Base-by-base conservation (phyloP, 805 yeast genomes). In the Ogataea siamensis region DNA sequence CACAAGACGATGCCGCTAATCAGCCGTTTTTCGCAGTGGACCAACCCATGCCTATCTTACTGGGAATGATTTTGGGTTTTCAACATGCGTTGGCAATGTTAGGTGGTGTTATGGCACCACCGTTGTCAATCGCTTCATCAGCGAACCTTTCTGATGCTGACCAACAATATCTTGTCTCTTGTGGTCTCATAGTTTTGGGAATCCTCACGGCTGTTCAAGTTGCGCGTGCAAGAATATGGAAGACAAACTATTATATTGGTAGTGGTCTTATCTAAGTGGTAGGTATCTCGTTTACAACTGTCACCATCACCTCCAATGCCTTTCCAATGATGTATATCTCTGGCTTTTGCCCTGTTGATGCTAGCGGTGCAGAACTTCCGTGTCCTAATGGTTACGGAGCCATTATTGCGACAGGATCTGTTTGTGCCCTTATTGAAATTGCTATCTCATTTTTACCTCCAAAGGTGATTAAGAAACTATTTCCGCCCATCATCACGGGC, bases 341-440 rank as follows among this genome's bases (percentile, higher is more conserved):
- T 30, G 95, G 94, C 7, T 64, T 58, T 32, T 86, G 96, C 63
- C 80, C 83, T 1, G 48, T 58, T 4, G 80, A 66, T 22, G 70
- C 71, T 3, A 81, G 76, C 45, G 96, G 96, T 4, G 76, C 72
- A 5, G 48, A 62, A 7, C 69, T 84, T 36, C 74, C 96, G 5
- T 88, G 96, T 65, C 93, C 94, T 7, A 85, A 83, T 42, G 96
- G 94, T 1, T 88, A 87, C 55, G 96, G 96, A 49, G 78, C 78
- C 11, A 71, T 88, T 28, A 64, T 88, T 45, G 96, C 82, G 26
- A 83, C 95, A 7, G 82, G 87, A 12, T 70, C 75, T 27, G 71
- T 76, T 16, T 86, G 95, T 64, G 84, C 87, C 3, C 67, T 88
- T 23, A 53, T 87, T 17, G 94, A 86, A 67, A 70, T 88, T 28